Evolutionary conservation across 2,329 filamentous ascomycete species (phyloP), one percentile per base, ranked within the genome.

Genomic region (Catunica adiposa): DNA sequence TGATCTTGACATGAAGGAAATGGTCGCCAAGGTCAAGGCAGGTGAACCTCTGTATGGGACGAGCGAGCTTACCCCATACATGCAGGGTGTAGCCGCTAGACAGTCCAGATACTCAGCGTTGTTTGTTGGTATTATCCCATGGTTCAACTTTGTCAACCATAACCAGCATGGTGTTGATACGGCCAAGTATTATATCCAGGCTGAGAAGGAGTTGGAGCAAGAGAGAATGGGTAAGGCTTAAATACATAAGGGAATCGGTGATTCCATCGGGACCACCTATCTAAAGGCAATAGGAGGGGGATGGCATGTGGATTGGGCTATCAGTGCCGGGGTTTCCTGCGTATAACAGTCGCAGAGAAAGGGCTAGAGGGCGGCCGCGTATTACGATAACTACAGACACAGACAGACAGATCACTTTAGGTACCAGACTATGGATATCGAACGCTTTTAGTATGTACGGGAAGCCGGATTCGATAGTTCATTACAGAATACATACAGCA

Each of bases 131-230:
- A 80, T 90, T 55, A 73, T 98, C 56, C 89, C 90, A 40, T 97
- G 89, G 92, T 90, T 95, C 73, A 98, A 98, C 75, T 85, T 98
- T 71, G 90, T 95, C 66, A 97, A 98, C 71, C 92, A 98, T 71
- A 83, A 80, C 67, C 74, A 94, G 78, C 92, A 98, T 68, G 92
- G 92, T 63, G 86, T 98, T 58, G 92, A 98, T 68, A 98, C 92
- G 31, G 89, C 90, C 61, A 98, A 98, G 74, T 98, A 98, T 74
- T 98, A 94, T 71, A 83, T 84, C 67, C 88, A 94, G 69, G 92
- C 92, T 6, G 92, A 98, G 76, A 77, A 83, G 68, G 92, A 98
- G 70, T 71, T 98, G 64, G 92, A 94, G 72, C 83, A 82, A 40
- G 89, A 94, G 74, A 61, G 59, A 34, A 15, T 57, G 29, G 26